A percentile compares a stretch with the other conserved stretches of the same genome.
These are phyloP conservation scores for Curvularia verruculosa DNA, from an alignment of 2,329 filamentous ascomycete genomes.

Conservation along the genomic window DNA sequence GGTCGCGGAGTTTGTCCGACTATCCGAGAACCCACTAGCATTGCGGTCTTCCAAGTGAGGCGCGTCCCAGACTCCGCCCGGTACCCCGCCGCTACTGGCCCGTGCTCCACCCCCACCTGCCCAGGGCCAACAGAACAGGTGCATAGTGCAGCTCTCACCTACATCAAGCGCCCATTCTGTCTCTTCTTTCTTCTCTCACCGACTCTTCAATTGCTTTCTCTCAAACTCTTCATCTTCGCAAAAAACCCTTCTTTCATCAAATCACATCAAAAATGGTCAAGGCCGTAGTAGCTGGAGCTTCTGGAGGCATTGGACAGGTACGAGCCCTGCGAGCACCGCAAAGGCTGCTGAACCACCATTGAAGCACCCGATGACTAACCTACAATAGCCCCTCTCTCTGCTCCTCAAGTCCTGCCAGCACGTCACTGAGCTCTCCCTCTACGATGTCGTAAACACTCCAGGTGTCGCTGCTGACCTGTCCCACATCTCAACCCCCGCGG, in stretches of 20 bases:
- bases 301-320: constrained; percentile 98
- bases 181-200: constrained; percentile 18
- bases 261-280: constrained; percentile 45
- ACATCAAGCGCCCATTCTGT: constrained; percentile 25
- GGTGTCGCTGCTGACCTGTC: constrained; percentile 96
- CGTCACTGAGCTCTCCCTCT: constrained; percentile 91
- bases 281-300: constrained; percentile 81
- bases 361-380: constrained; percentile 21
- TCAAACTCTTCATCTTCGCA: constrained; percentile 3
- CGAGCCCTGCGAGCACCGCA: constrained; percentile 28
- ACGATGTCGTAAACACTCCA: constrained; percentile 99
- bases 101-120: constrained; percentile 34
- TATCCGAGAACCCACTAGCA: constrained; percentile 9
- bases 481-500: constrained; percentile 90
- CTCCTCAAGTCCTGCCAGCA: constrained; percentile 90
- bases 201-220: constrained; percentile 26
- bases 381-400: constrained; percentile 83
- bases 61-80: constrained; percentile 22
- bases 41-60: constrained; percentile 7
- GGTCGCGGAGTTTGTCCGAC: constrained; percentile 6
- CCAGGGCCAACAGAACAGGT: constrained; percentile 35
- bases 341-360: background rate
- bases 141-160: constrained; percentile 39
- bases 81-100: constrained; percentile 38
- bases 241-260: constrained; percentile 24